Evolutionary conservation across 352 stramenopile species (phyloP), one percentile per base, ranked within the genome.

Genomic region (Globisporangium middletonii): DNA sequence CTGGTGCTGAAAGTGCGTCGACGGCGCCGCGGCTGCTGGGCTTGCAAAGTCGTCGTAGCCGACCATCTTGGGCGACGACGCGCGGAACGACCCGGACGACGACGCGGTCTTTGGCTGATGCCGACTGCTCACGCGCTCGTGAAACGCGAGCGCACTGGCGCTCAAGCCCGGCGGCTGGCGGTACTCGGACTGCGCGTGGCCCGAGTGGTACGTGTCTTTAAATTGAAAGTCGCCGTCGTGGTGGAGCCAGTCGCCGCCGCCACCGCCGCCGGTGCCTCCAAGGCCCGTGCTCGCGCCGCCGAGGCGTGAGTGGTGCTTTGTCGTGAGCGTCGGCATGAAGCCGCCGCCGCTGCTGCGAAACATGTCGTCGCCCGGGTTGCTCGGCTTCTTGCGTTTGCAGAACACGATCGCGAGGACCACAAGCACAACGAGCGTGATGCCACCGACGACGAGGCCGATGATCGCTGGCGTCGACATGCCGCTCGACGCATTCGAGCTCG

Each of bases 131-230:
- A 61, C 57, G 30, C 68, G 70, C 28, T 89, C 78, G 46, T 89
- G 73, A 53, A 88, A 90, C 30, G 62, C 74, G 26, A 90, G 72
- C 0, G 80, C 78, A 43, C 78, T 88, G 9, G 80, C 78, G 43
- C 72, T 87, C 9, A 90, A 61, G 37, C 64, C 67, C 15, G 78
- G 76, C 0, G 73, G 69, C 60, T 80, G 77, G 45, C 60, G 71
- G 48, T 71, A 72, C 47, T 79, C 68, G 44, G 64, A 65, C 42
- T 65, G 69, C 12, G 45, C 57, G 4, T 57, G 38, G 18, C 63
- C 68, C 55, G 55, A 55, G n/a, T 63, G 42, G 57, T 77, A 79
- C 48, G 75, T 71, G 50, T 86, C 73, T 51, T 83, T 86, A 59
- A 67, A 77, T 6, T 60, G 63, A 46, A 72, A 83, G 2, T 70